Percentiles rank a stretch among this genome's conserved stretches.
Evolutionary conservation across 176 grass and related monocot genomes (phyloP).

Genomic region (Neostapfia colusana): DNA sequence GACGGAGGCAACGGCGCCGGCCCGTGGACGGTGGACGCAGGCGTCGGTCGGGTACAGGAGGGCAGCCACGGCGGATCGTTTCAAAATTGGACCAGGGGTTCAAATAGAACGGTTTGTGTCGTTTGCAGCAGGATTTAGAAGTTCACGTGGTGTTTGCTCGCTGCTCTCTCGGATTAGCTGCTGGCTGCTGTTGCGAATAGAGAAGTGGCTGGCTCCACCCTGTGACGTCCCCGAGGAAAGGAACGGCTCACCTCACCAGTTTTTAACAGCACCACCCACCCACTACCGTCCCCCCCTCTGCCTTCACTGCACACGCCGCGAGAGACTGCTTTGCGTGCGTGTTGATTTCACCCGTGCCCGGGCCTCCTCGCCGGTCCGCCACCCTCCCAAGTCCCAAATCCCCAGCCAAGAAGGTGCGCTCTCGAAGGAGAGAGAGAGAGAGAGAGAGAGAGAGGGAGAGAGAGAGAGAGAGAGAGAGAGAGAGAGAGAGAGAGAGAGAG

Average conservation of each 20-base stretch:
- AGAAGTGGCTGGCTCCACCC: background rate
- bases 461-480: background rate
- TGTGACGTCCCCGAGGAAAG: conserved; percentile 27
- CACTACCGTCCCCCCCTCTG: background rate
- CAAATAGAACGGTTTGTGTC: background rate
- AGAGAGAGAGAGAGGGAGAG: background rate
- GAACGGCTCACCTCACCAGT: conserved; percentile 13
- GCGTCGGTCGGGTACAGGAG: background rate
- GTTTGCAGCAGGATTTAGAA: background rate
- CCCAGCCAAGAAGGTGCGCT: background rate
- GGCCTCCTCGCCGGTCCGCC: background rate
- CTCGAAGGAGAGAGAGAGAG: background rate
- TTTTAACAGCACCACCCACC: conserved; percentile 10
- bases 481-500: too few species aligned
- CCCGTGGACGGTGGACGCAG: too few species aligned
- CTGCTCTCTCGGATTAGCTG: background rate
- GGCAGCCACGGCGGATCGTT: background rate
- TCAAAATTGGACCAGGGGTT: background rate
- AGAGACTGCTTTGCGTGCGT: conserved; percentile 32
- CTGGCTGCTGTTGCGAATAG: background rate
- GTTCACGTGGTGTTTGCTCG: too few species aligned
- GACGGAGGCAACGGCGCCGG: background rate
- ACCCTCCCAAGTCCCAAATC: background rate
- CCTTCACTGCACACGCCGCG: conserved; percentile 7
- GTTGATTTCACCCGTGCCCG: background rate